Evolutionary conservation across 768 basidiomycete genomes (phyloP), one percentile per base, ranked within the genome.

Genomic region (Naganishia antarctica): DNA sequence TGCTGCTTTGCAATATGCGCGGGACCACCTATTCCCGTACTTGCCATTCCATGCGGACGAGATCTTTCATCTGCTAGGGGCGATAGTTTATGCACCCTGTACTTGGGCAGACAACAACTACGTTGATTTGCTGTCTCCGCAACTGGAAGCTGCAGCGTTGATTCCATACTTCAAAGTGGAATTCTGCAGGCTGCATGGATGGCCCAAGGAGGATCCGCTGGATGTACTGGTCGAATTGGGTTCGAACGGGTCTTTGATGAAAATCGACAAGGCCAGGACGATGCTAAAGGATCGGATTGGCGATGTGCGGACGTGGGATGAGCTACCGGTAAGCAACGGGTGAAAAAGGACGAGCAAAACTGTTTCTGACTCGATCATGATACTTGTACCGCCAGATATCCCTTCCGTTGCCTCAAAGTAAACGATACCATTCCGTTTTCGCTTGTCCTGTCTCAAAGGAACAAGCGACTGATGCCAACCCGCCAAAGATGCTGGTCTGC

Each of bases 361-460:
- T n/a, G n/a, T n/a, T n/a, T n/a, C n/a, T n/a, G n/a, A n/a, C n/a
- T n/a, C n/a, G n/a, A n/a, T n/a, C n/a, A n/a, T n/a, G n/a, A n/a
- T n/a, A n/a, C n/a, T n/a, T n/a, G n/a, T n/a, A n/a, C n/a, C n/a
- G n/a, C n/a, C 69, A 98, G 94, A 92, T 99, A 70, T 94, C 97
- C 79, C 90, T 98, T 68, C 90, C 90, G 0, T 75, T 98, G 12
- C 84, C 88, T 0, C 81, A 89, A 1, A 86, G 89, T 68, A 88
- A 93, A 71, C 83, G 91, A 29, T 98, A 93, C 78, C 96, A 99
- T 76, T 96, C 93, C 0, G 88, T 98, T 63, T 98, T 99, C 76
- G 87, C 91, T 49, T 99, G 96, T 77, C 90, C 96, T 0, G 96
- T 99, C 23, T 94, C 91, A 9, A 98, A 97, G 78, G 94, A 98